A percentile compares a stretch with the other conserved stretches of the same genome.
Conservation (phyloP, 345 rosid species). For the Physaria fendleri region DNA sequence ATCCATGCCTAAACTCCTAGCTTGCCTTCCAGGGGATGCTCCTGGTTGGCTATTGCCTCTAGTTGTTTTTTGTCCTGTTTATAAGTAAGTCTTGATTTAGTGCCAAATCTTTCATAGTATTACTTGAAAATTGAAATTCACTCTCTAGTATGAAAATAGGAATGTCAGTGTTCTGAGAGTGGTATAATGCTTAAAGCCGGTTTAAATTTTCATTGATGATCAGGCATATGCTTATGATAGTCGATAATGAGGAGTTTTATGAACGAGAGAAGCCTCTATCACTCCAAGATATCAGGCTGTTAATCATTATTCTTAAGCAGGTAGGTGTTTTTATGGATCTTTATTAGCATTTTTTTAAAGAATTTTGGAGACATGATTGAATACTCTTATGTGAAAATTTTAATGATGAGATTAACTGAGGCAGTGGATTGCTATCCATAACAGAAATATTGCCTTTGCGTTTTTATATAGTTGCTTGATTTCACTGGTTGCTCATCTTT, state of each 20-base stretch:
- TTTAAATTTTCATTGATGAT: slow-evolving; percentile 28
- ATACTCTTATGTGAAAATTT: neutral
- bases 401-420: neutral
- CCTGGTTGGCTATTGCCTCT: slow-evolving; percentile 96
- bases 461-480: neutral
- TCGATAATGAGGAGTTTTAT: slow-evolving; percentile 95
- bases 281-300: slow-evolving; percentile 64
- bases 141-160: slow-evolving; percentile 1
- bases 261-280: slow-evolving; percentile 90
- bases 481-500: slow-evolving; percentile 3
- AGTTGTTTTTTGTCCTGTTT: slow-evolving; percentile 93
- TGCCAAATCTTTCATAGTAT: neutral
- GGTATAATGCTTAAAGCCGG: neutral
- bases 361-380: slow-evolving; percentile 15
- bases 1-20: slow-evolving; percentile 47
- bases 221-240: slow-evolving; percentile 98
- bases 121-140: neutral
- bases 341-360: neutral
- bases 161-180: slow-evolving; percentile 9
- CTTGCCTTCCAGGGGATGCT: slow-evolving; percentile 67
- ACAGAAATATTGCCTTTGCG: neutral
- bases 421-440: slow-evolving; percentile 6
- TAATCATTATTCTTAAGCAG: slow-evolving; percentile 80
- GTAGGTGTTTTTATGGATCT: slow-evolving; percentile 29
- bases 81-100: slow-evolving; percentile 60